Evolutionary conservation across 768 basidiomycete species (phyloP).

Genomic region (Filobasidium wieringae): DNA sequence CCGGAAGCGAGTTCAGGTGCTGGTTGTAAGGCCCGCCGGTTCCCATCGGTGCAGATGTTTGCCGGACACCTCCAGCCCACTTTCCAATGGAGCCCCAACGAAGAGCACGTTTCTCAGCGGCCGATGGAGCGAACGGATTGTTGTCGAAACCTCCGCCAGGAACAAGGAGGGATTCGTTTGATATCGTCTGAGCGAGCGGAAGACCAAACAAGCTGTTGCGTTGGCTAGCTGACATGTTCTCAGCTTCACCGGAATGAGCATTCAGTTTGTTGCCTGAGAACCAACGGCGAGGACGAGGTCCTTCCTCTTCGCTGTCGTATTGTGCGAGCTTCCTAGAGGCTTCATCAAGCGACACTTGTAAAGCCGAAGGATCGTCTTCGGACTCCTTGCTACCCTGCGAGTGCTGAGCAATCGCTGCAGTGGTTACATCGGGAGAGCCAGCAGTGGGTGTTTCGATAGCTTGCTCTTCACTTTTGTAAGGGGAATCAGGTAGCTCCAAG

Average conservation of each 20-base stretch:
- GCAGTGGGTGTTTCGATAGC: not conserved
- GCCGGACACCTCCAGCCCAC: conserved; percentile 3
- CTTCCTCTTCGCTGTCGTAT: not conserved
- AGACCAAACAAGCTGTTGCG: conserved; percentile 10
- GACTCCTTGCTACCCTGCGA: not conserved
- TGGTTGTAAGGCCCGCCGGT: not conserved
- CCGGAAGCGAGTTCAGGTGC: not conserved
- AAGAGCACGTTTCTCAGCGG: conserved; percentile 32
- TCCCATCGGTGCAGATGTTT: not conserved
- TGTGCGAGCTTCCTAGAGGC: not conserved
- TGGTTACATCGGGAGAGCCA: not conserved
- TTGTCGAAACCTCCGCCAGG: conserved; percentile 17
- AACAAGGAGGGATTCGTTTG: conserved; percentile 28
- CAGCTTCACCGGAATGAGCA: conserved; percentile 16
- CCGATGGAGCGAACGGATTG: conserved; percentile 33
- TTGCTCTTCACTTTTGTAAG: not conserved
- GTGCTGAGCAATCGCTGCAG: not conserved
- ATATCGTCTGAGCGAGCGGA: conserved; percentile 15
- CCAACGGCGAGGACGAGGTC: conserved; percentile 24
- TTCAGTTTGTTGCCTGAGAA: conserved; percentile 26
- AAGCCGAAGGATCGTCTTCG: not conserved
- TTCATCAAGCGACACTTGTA: not conserved
- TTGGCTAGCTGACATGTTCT: not conserved
- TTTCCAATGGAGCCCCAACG: conserved; percentile 31
- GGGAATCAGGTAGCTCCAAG: not conserved